phyloP scores from a whole-genome alignment of 805 yeast species.

The Debaryomyces maramus region DNA sequence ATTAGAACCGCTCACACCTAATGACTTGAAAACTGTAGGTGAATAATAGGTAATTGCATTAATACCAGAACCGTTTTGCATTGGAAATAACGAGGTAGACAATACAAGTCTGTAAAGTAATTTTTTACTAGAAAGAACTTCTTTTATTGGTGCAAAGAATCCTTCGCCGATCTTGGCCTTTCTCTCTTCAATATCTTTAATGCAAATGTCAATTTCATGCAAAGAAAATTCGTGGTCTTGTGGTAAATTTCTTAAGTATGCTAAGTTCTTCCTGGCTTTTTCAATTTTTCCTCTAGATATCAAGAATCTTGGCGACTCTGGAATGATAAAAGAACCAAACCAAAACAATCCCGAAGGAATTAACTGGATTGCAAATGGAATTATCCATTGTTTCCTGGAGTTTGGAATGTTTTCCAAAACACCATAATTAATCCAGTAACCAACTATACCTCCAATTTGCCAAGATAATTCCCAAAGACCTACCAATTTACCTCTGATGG shows the following conservation, averaged over 20 bases:
- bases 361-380: conserved; percentile 48
- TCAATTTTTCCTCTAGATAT: conserved; percentile 34
- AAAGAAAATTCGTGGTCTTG: conserved; percentile 40
- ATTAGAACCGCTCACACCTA: conserved; percentile 47
- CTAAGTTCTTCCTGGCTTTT: conserved; percentile 18
- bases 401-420: conserved; percentile 34
- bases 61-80: conserved; percentile 51
- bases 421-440: conserved; percentile 53
- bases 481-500: conserved; percentile 45
- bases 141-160: conserved; percentile 39
- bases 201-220: conserved; percentile 35
- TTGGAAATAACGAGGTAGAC: conserved; percentile 38
- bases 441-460: conserved; percentile 49
- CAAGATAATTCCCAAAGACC: conserved; percentile 51
- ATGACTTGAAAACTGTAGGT: conserved; percentile 49
- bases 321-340: conserved; percentile 37
- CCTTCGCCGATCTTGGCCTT: conserved; percentile 36
- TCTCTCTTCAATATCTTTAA: conserved; percentile 22
- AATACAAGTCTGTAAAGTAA: conserved; percentile 37
- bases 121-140: conserved; percentile 27
- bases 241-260: conserved; percentile 29
- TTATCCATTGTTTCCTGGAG: conserved; percentile 44
- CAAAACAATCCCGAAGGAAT: conserved; percentile 46
- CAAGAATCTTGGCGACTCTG: conserved; percentile 49
- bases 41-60: conserved; percentile 54